phyloP scores from a whole-genome alignment of 768 basidiomycete genomes.

The Leccinum aurantiacum region DNA sequence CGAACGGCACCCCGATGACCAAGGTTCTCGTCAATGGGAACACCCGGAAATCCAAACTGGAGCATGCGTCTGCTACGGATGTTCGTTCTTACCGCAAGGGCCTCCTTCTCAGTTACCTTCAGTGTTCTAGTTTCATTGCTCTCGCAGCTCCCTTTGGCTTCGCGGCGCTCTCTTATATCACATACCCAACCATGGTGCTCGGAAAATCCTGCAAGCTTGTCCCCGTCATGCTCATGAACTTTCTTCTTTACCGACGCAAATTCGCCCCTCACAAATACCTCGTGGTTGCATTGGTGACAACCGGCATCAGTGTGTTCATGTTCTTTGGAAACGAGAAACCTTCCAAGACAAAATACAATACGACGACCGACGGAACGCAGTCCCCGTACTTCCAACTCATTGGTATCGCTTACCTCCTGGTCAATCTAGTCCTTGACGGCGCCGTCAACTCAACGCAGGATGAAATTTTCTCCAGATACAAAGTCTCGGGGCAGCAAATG shows the following conservation, averaged over 20 bases:
- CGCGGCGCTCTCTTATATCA: constrained; percentile 91
- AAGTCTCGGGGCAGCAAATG: constrained; percentile 91
- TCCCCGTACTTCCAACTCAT: constrained; percentile 60
- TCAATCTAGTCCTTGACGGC: constrained; percentile 91
- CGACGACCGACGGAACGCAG: constrained; percentile 26
- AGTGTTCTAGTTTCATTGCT: constrained; percentile 86
- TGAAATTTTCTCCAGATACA: constrained; percentile 83
- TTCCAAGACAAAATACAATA: constrained; percentile 38
- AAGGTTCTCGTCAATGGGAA: constrained; percentile 42
- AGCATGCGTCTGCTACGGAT: constrained; percentile 31
- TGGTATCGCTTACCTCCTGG: constrained; percentile 71
- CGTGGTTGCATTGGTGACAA: constrained; percentile 90
- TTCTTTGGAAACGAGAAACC: constrained; percentile 65
- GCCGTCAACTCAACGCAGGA: constrained; percentile 96
- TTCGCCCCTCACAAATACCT: constrained; percentile 95
- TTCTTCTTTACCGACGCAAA: constrained; percentile 87
- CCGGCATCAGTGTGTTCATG: constrained; percentile 94
- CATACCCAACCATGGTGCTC: constrained; percentile 98
- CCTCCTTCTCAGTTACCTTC: constrained; percentile 74
- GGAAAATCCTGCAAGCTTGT: constrained; percentile 99
- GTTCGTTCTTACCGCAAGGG: constrained; percentile 38
- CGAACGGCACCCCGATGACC: constrained; percentile 26
- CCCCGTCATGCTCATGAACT: constrained; percentile 97
- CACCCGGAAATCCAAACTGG: constrained; percentile 22
- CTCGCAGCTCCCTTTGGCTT: constrained; percentile 95